Evolutionary conservation across 768 basidiomycete genomes (phyloP), one percentile per base, ranked within the genome.

Genomic region (Exsudoporus frostii): DNA sequence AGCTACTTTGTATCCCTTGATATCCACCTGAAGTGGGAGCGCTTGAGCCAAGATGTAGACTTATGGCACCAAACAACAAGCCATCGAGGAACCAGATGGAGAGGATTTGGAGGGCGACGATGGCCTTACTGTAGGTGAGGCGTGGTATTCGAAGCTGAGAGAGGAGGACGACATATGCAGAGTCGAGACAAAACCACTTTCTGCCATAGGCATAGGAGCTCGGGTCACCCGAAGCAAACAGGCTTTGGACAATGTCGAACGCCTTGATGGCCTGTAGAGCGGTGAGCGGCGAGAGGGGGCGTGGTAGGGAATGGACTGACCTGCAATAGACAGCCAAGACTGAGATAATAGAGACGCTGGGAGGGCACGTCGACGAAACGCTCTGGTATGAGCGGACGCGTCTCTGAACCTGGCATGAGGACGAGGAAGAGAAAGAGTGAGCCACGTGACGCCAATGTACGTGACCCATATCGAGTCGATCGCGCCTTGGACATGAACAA

Each of bases 151-250:
- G 84, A 14, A 91, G 75, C 61, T 76, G 78, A 5, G 81, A 75
- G 30, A 90, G 79, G 24, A 77, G 57, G 1, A 74, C 56, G 62
- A 83, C 79, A 64, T 82, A 88, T 22, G 78, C 71, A 61, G 84
- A 75, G 71, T 90, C 90, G 57, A 84, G 74, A 36, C 83, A 68
- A n/a, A 87, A 73, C 87, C 89, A 91, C 73, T 90, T 90, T 54
- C 66, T 74, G 67, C 74, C 80, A 76, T 65, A 79, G 62, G 44
- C 78, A 76, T 65, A 76, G 61, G 49, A 73, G 45, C 50, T 71
- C 52, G 69, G 74, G 63, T 64, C 74, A 53, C 74, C 66, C 14
- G 78, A 72, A 37, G 79, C 69, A 54, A 86, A 66, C 49, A 81
- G 65, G 44, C 73, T 81, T 61, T 78, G 76, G 19, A 88, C 54